Evolutionary conservation across 768 basidiomycete genomes (phyloP).

Genomic region (Cantharellus anzutake): DNA sequence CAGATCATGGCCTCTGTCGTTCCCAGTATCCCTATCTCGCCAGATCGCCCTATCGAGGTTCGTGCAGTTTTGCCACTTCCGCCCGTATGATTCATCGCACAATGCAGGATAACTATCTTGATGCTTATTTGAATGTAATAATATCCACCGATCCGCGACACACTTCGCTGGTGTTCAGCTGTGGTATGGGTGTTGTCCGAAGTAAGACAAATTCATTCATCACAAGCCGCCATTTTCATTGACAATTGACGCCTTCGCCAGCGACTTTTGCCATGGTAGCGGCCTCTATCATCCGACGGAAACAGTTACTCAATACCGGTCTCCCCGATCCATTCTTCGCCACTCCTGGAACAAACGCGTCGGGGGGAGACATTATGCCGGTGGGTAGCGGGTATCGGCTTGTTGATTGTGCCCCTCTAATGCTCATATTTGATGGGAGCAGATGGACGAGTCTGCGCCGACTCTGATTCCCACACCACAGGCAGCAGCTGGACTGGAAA

Average conservation of each 20-base stretch:
- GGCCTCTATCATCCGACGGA: slow-evolving; percentile 67
- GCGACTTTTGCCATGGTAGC: slow-evolving; percentile 98
- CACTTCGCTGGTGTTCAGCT: slow-evolving; percentile 81
- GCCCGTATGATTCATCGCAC: not conserved
- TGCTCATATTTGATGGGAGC: too few relatives aligned
- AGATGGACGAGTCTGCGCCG: not conserved
- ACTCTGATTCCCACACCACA: slow-evolving; percentile 6
- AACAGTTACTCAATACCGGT: slow-evolving; percentile 43
- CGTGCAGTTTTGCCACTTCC: slow-evolving; percentile 5
- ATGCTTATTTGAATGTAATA: slow-evolving; percentile 76
- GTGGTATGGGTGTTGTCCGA: slow-evolving; percentile 91
- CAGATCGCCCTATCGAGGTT: slow-evolving; percentile 79
- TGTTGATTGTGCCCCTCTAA: not conserved
- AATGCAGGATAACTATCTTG: slow-evolving; percentile 76
- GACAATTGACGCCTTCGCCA: not conserved
- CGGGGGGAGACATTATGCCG: too few relatives aligned
- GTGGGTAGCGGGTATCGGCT: too few relatives aligned
- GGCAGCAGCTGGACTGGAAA: slow-evolving; percentile 27
- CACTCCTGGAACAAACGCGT: not conserved
- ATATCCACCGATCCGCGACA: slow-evolving; percentile 55
- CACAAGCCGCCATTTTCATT: not conserved
- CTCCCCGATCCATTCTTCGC: slow-evolving; percentile 52
- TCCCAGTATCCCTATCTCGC: slow-evolving; percentile 79
- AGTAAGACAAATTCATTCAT: slow-evolving; percentile 9
- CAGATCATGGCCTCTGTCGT: not conserved